Conservation (phyloP, 805 yeast genomes). For the Metschnikowia rubicola region DNA sequence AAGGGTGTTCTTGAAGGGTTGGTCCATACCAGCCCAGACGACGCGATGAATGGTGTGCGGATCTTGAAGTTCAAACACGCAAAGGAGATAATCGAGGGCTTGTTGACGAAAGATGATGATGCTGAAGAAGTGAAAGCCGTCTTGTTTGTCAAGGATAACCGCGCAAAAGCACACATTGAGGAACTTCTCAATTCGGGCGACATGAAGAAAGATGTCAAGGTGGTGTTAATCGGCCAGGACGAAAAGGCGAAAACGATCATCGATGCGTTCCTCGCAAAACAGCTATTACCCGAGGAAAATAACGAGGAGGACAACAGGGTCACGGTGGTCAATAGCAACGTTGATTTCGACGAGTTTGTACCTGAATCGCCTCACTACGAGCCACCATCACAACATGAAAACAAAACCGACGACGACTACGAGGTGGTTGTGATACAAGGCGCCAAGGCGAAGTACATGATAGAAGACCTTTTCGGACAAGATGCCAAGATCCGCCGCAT, state of each 20-base stretch:
- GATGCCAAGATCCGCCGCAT: neutral
- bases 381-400: no score
- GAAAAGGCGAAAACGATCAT: neutral
- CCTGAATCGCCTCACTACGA: no score
- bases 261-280: neutral
- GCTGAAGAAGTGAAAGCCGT: slow-evolving; percentile 1
- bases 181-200: neutral
- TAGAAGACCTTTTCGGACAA: neutral
- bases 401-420: neutral
- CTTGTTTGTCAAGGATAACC: slow-evolving; percentile 1
- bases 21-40: neutral
- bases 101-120: neutral
- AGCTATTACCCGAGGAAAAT: no score
- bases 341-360: no score
- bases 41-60: neutral
- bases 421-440: neutral
- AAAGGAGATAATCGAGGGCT: neutral
- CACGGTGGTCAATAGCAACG: no score
- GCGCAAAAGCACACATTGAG: neutral
- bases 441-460: neutral
- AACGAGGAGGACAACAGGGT: neutral
- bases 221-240: neutral
- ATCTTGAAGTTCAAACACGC: neutral
- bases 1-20: neutral
- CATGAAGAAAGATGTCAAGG: neutral